Evolutionary conservation across 1,284 basidiomycete genomes (phyloP).

Genomic region (Leccinum pachyderme): DNA sequence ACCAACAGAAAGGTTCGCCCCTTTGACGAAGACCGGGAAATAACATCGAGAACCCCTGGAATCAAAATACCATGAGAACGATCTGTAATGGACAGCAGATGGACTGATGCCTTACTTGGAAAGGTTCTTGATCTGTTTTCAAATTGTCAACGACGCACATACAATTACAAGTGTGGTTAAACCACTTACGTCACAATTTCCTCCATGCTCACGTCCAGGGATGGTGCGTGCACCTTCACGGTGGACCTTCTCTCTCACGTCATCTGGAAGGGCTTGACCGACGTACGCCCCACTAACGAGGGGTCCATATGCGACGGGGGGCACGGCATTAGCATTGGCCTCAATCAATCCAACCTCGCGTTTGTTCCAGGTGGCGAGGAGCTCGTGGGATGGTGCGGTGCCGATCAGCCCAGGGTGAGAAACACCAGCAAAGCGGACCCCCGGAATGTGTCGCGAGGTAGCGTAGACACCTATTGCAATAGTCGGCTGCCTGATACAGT

Average conservation of each 20-base stretch:
- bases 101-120: constrained; percentile 42
- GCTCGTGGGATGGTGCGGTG: constrained; percentile 70
- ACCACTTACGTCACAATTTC: constrained; percentile 68
- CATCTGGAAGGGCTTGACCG: constrained; percentile 56
- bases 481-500: neutral
- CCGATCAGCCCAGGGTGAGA: constrained; percentile 77
- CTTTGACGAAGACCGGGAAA: constrained; percentile 76
- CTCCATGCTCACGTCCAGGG: constrained; percentile 79
- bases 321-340: constrained; percentile 51
- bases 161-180: neutral
- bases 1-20: constrained; percentile 76
- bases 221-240: constrained; percentile 73
- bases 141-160: constrained; percentile 4
- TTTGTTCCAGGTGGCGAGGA: constrained; percentile 72
- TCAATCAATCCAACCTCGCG: constrained; percentile 70
- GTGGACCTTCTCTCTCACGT: constrained; percentile 55
- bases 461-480: constrained; percentile 11
- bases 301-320: constrained; percentile 68
- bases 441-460: constrained; percentile 45
- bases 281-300: constrained; percentile 63
- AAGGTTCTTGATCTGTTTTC: constrained; percentile 66
- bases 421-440: constrained; percentile 76
- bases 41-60: constrained; percentile 65
- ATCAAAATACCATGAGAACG: neutral
- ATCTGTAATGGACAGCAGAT: neutral